A percentile compares a stretch with the other conserved stretches of the same genome.
Evolutionary conservation across 1,284 basidiomycete genomes (phyloP).

Genomic region (Lentinus polychrous): DNA sequence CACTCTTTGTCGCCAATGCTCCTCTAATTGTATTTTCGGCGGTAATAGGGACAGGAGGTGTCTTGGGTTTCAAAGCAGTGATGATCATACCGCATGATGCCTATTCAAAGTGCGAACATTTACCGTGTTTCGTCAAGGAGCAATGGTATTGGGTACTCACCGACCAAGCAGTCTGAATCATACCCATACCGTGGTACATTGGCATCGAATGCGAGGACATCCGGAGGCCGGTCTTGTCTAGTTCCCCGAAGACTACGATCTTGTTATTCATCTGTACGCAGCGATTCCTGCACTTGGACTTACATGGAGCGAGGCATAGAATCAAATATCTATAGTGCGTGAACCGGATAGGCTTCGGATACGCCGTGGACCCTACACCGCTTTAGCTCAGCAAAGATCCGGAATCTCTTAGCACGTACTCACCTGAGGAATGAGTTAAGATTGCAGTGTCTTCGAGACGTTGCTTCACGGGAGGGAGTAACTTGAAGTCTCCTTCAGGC

Average conservation of each 20-base stretch:
- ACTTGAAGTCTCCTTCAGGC: conserved; percentile 6
- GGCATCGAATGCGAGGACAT: conserved; percentile 17
- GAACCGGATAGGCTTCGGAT: conserved; percentile 17
- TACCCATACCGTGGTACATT: conserved; percentile 21
- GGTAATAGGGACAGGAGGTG: conserved; percentile 6
- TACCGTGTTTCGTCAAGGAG: too few relatives aligned
- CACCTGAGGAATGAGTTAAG: conserved; percentile 25
- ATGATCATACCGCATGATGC: conserved; percentile 7
- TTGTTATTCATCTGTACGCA: background rate
- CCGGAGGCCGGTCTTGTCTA: conserved; percentile 16
- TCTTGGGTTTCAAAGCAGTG: conserved; percentile 6
- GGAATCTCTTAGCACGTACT: conserved; percentile 14
- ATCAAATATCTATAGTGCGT: conserved; percentile 9
- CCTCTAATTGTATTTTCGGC: conserved; percentile 4
- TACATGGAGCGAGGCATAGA: conserved; percentile 8
- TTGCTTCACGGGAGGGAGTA: conserved; percentile 12
- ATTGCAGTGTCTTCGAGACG: conserved; percentile 12
- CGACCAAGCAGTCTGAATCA: conserved; percentile 13
- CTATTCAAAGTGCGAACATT: background rate
- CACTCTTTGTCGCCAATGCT: background rate
- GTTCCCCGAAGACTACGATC: conserved; percentile 15
- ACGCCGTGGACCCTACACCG: conserved; percentile 15
- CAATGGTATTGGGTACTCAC: conserved; percentile 8
- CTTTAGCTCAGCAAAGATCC: background rate
- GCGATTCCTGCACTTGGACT: background rate